phyloP scores from a whole-genome alignment of 2,329 filamentous ascomycete species.

The Pseudogymnoascus sp. region DNA sequence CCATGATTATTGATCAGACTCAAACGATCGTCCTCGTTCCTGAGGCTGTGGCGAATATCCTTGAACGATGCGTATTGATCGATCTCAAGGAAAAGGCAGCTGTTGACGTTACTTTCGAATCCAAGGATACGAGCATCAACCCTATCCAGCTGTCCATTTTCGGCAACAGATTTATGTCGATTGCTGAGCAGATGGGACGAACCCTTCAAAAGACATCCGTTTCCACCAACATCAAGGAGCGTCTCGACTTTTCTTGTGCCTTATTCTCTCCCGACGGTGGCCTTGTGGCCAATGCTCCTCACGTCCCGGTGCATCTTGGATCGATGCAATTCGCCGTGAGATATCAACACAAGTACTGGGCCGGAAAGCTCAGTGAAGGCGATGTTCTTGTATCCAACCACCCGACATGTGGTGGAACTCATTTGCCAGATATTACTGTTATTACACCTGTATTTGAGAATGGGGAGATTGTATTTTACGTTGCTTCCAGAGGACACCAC shows the following conservation, averaged over 20 bases:
- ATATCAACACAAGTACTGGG: slow-evolving; percentile 70
- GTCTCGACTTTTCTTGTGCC: slow-evolving; percentile 73
- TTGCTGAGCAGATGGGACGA: slow-evolving; percentile 75
- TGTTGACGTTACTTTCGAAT: slow-evolving; percentile 2
- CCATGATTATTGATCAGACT: slow-evolving; percentile 76
- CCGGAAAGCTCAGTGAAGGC: slow-evolving; percentile 63
- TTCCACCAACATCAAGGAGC: slow-evolving; percentile 71
- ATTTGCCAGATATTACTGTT: slow-evolving; percentile 76
- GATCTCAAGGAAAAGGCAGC: slow-evolving; percentile 36
- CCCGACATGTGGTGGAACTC: slow-evolving; percentile 72
- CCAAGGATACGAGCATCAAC: slow-evolving; percentile 47
- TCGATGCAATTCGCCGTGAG: slow-evolving; percentile 57
- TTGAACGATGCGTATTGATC: slow-evolving; percentile 83
- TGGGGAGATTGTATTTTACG: slow-evolving; percentile 72
- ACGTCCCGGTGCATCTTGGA: slow-evolving; percentile 70
- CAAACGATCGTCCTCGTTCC: slow-evolving; percentile 88
- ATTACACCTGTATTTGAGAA: slow-evolving; percentile 68
- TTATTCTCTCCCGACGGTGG: slow-evolving; percentile 68
- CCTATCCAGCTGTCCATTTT: slow-evolving; percentile 71
- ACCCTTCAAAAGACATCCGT: slow-evolving; percentile 71
- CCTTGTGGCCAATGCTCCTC: slow-evolving; percentile 68
- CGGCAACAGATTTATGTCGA: slow-evolving; percentile 73
- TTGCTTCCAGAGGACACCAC: slow-evolving; percentile 72
- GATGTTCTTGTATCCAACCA: slow-evolving; percentile 79
- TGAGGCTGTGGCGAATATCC: slow-evolving; percentile 57